A percentile compares a stretch with the other conserved stretches of the same genome.
Evolutionary conservation across 495 filamentous ascomycete genomes (phyloP).

Genomic region (Penicillium arizonense): DNA sequence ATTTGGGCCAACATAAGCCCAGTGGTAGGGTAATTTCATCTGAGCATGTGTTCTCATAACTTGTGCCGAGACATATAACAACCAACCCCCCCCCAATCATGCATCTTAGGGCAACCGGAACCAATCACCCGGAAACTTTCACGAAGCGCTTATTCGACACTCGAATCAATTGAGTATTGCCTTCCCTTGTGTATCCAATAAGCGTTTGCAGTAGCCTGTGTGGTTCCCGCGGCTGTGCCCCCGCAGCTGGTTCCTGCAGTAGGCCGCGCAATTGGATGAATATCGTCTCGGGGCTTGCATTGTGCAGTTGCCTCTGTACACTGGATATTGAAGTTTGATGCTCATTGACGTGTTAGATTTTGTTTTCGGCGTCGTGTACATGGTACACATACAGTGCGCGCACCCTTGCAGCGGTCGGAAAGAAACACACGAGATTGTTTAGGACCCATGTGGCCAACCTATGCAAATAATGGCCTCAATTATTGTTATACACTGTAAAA

Average conservation of each 20-base stretch:
- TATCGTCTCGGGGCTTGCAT: constrained; percentile 6
- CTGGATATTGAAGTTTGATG: constrained; percentile 4
- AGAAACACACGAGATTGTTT: constrained; percentile 3
- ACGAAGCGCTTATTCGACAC: constrained; percentile 4
- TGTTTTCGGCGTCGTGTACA: not conserved
- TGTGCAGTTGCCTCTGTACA: not conserved
- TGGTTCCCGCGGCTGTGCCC: constrained; percentile 22
- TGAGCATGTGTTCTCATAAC: not conserved
- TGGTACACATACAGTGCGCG: not conserved
- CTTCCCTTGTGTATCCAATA: constrained; percentile 13
- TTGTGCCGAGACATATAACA: not conserved
- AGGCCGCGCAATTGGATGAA: constrained; percentile 29
- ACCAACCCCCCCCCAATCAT: not conserved
- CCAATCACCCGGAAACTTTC: constrained; percentile 8
- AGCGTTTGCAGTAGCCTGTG: constrained; percentile 1
- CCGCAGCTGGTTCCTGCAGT: constrained; percentile 45
- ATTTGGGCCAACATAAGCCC: constrained; percentile 4
- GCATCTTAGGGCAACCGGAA: constrained; percentile 4
- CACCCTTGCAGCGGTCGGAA: constrained; percentile 7
- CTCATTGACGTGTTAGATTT: constrained; percentile 5
- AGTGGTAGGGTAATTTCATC: not conserved
- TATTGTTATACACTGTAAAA: not conserved
- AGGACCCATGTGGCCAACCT: constrained; percentile 14
- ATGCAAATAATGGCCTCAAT: not conserved
- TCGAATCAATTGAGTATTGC: constrained; percentile 11